phyloP scores from a whole-genome alignment of 495 filamentous ascomycete genomes.

The Talaromyces thailandensis region DNA sequence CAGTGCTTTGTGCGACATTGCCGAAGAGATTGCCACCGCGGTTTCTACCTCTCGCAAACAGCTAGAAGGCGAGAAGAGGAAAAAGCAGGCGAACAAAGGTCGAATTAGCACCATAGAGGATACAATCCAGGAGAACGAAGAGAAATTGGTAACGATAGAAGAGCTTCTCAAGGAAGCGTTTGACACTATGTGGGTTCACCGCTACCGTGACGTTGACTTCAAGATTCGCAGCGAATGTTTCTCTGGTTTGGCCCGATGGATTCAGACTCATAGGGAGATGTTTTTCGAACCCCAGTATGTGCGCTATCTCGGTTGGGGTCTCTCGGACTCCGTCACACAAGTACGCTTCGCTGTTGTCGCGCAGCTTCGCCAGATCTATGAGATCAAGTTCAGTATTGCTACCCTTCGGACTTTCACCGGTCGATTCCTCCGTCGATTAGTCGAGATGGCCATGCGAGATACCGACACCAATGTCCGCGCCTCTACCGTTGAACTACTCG shows the following conservation, averaged over 20 bases:
- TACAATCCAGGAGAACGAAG: conserved; percentile 55
- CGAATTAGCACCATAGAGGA: conserved; percentile 58
- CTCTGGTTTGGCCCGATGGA: conserved; percentile 78
- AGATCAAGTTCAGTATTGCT: conserved; percentile 62
- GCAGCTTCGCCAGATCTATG: conserved; percentile 68
- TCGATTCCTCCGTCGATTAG: conserved; percentile 73
- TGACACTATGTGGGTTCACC: conserved; percentile 84
- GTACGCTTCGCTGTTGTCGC: conserved; percentile 72
- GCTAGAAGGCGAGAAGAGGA: conserved; percentile 71
- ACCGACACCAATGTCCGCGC: conserved; percentile 69
- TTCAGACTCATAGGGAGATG: conserved; percentile 66
- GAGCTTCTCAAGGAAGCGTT: conserved; percentile 70
- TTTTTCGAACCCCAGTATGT: conserved; percentile 85
- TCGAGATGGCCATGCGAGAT: conserved; percentile 87
- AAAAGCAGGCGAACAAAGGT: conserved; percentile 66
- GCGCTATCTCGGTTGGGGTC: conserved; percentile 89
- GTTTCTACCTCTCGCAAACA: conserved; percentile 70
- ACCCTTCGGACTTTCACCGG: conserved; percentile 83
- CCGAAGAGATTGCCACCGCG: conserved; percentile 52
- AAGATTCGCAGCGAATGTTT: conserved; percentile 80
- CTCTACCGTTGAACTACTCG: conserved; percentile 67
- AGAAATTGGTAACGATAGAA: conserved; percentile 54
- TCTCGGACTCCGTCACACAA: conserved; percentile 64
- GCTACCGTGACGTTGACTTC: conserved; percentile 88
- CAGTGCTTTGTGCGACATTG: conserved; percentile 56